These are phyloP conservation scores for Fraxinus albicans DNA, from an alignment of 305 asterid genomes.

Conservation along the genomic window DNA sequence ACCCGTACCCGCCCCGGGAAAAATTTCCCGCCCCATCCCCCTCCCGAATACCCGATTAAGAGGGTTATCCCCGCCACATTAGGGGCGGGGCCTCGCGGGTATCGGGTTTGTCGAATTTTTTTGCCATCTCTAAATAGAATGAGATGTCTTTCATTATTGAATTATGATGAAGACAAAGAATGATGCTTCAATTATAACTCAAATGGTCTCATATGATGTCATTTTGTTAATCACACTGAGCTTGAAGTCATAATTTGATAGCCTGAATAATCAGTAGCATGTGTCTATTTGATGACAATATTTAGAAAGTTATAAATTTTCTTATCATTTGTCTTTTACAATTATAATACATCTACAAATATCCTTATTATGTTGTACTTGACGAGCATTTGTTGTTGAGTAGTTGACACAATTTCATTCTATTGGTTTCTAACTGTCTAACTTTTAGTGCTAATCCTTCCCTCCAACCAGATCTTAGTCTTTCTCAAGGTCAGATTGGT, in stretches of 20 bases:
- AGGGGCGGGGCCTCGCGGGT: too few relatives aligned
- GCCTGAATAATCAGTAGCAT: not conserved
- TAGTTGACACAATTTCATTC: not conserved
- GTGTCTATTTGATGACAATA: not conserved
- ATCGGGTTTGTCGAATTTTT: too few relatives aligned
- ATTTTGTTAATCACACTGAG: slow-evolving; percentile 9
- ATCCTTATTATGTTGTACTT: not conserved
- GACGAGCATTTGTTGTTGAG: not conserved
- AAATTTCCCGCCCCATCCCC: too few relatives aligned
- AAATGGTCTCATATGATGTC: not conserved
- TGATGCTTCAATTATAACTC: not conserved
- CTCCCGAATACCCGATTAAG: too few relatives aligned
- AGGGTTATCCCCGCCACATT: too few relatives aligned
- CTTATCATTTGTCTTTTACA: not conserved
- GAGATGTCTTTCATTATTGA: not conserved
- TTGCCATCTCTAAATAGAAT: too few relatives aligned
- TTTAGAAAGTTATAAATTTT: not conserved
- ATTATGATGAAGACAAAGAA: not conserved
- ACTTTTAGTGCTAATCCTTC: slow-evolving; percentile 1
- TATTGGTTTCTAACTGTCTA: not conserved
- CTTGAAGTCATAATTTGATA: not conserved
- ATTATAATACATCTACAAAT: not conserved
- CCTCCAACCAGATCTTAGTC: slow-evolving; percentile 7
- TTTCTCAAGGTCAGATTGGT: slow-evolving; percentile 9
- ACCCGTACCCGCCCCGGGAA: too few relatives aligned